Conservation (phyloP, 148 eudicot genomes). For the Spergularia marina region DNA sequence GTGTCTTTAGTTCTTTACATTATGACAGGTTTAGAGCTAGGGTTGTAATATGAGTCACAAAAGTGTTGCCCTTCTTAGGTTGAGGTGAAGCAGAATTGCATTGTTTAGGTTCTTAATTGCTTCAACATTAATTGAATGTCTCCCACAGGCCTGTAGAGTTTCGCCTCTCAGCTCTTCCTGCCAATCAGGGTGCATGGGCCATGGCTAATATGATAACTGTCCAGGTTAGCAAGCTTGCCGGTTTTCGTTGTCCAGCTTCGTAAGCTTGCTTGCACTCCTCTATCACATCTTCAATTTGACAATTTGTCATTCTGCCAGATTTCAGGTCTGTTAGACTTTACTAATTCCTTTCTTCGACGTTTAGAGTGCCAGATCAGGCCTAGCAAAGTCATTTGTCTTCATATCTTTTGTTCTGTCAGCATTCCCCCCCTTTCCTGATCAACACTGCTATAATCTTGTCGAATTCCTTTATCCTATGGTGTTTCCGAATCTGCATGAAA, state of each 20-base stretch:
- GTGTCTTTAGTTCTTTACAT: no score
- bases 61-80: neutral
- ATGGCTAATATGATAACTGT: constrained; percentile 43
- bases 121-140: constrained; percentile 30
- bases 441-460: constrained; percentile 33
- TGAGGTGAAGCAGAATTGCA: constrained; percentile 29
- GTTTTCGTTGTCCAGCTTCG: constrained; percentile 68
- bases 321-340: constrained; percentile 1
- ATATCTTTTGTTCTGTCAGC: constrained; percentile 27
- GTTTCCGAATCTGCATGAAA: constrained; percentile 39
- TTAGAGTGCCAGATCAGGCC: constrained; percentile 46
- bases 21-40: neutral
- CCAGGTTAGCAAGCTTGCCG: constrained; percentile 62
- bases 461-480: constrained; percentile 37
- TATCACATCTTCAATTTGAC: constrained; percentile 45
- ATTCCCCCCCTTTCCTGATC: constrained; percentile 33
- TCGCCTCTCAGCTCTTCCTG: constrained; percentile 59
- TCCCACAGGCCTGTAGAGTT: constrained; percentile 34
- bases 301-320: constrained; percentile 29
- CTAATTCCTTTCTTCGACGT: constrained; percentile 8
- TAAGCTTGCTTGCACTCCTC: constrained; percentile 62
- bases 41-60: neutral
- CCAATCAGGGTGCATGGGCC: constrained; percentile 44
- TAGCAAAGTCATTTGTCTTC: constrained; percentile 36
- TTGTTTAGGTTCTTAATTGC: constrained; percentile 42